Evolutionary conservation across 768 basidiomycete species (phyloP).

Genomic region (Serpula lacrymans): DNA sequence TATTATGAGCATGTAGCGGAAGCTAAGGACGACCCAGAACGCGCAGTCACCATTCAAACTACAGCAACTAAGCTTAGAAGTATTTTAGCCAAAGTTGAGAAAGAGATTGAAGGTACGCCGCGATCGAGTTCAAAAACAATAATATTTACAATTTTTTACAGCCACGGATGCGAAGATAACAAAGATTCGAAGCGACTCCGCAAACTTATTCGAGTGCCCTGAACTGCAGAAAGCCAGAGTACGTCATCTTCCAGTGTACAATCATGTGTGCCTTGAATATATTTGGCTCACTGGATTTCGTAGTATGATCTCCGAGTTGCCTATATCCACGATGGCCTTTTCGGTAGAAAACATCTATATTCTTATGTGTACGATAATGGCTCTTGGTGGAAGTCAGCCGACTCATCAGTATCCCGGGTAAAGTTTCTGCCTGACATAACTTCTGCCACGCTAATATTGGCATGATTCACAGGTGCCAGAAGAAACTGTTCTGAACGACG

Average conservation of each 20-base stretch:
- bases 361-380: slow-evolving; percentile 66
- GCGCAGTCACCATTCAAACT: slow-evolving; percentile 39
- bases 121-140: too few relatives aligned
- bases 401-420: slow-evolving; percentile 66
- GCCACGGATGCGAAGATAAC: slow-evolving; percentile 51
- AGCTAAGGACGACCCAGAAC: slow-evolving; percentile 42
- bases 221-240: slow-evolving; percentile 64
- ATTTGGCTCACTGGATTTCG: neutral
- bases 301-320: slow-evolving; percentile 85
- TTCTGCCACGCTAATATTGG: neutral
- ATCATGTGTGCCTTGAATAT: neutral
- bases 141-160: slow-evolving; percentile 29
- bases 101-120: slow-evolving; percentile 50
- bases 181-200: slow-evolving; percentile 40
- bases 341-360: slow-evolving; percentile 74
- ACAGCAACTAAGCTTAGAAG: slow-evolving; percentile 51
- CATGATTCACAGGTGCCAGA: slow-evolving; percentile 55
- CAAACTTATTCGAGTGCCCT: slow-evolving; percentile 53
- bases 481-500: slow-evolving; percentile 63
- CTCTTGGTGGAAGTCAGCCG: slow-evolving; percentile 80
- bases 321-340: slow-evolving; percentile 72
- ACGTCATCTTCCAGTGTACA: slow-evolving; percentile 23
- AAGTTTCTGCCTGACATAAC: neutral
- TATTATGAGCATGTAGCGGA: slow-evolving; percentile 72
- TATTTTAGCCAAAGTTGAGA: slow-evolving; percentile 49